phyloP scores from a whole-genome alignment of 257 asterid species.

The Salvia rosmarinus region DNA sequence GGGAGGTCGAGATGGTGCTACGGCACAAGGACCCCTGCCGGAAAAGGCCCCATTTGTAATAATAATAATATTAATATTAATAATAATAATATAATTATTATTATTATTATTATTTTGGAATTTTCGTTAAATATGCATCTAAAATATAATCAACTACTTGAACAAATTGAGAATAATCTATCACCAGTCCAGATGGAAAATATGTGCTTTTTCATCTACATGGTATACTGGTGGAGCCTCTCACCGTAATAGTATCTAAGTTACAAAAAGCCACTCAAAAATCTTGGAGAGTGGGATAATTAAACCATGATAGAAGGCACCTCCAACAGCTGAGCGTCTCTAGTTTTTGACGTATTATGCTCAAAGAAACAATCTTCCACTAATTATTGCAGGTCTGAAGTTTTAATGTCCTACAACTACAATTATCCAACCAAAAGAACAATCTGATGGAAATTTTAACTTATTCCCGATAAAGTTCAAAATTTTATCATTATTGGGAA shows the following conservation, averaged over 20 bases:
- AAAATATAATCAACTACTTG: not conserved
- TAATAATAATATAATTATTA: not conserved
- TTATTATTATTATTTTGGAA: not conserved
- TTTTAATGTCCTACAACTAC: constrained; percentile 1
- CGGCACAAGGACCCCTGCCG: not conserved
- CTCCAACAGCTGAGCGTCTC: not conserved
- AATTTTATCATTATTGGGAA: not conserved
- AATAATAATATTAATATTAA: not conserved
- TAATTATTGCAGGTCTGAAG: not conserved
- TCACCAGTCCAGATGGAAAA: not conserved
- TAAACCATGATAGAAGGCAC: not conserved
- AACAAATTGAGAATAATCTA: not conserved
- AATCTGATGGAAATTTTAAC: not conserved
- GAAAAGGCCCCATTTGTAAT: not conserved
- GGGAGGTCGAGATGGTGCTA: not conserved
- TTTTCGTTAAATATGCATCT: not conserved
- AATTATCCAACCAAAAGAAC: not conserved
- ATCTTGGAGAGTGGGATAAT: not conserved
- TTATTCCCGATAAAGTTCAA: not conserved
- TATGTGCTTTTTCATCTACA: not conserved
- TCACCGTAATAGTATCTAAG: not conserved
- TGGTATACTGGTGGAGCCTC: not conserved
- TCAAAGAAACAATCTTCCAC: constrained; percentile 9
- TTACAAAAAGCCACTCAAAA: not conserved
- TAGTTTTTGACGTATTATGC: not conserved